Conservation (phyloP, 2,329 filamentous ascomycete genomes). For the Microdochium trichocladiopsis region DNA sequence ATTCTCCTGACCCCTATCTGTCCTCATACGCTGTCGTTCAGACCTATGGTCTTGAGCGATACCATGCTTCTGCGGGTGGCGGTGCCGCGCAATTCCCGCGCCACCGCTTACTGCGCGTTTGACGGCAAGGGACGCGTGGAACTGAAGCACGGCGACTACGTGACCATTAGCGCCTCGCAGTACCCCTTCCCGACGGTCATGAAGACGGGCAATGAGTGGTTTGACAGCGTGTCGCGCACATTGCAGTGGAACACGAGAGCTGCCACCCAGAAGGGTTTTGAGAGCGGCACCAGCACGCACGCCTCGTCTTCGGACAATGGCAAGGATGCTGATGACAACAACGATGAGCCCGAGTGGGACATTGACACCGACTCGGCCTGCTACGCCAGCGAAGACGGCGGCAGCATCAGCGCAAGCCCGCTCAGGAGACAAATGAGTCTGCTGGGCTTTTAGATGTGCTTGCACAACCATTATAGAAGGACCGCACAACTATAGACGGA, state of each 20-base stretch:
- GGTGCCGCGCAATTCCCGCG: conserved; percentile 76
- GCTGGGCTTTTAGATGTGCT: conserved; percentile 47
- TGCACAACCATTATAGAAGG: not conserved
- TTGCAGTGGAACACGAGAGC: conserved; percentile 93
- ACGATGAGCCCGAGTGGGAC: conserved; percentile 68
- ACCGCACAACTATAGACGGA: too few relatives aligned
- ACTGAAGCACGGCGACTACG: conserved; percentile 85
- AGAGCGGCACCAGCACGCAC: conserved; percentile 32
- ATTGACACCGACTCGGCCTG: conserved; percentile 82
- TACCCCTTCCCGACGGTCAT: conserved; percentile 97
- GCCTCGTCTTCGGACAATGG: conserved; percentile 4
- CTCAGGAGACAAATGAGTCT: conserved; percentile 68
- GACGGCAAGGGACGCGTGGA: conserved; percentile 96
- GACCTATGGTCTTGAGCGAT: conserved; percentile 95
- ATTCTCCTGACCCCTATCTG: conserved; percentile 97
- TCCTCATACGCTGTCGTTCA: conserved; percentile 92
- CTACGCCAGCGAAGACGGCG: conserved; percentile 65
- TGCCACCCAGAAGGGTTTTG: conserved; percentile 87
- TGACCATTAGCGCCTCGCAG: conserved; percentile 91
- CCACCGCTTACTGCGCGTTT: conserved; percentile 93
- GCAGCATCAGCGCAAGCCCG: conserved; percentile 57
- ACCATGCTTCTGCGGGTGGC: conserved; percentile 86
- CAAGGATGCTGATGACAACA: conserved; percentile 35
- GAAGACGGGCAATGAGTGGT: conserved; percentile 87
- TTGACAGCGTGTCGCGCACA: conserved; percentile 87